These are phyloP conservation scores for Solanum rostratum DNA, from an alignment of 257 asterid species.

Conservation along the genomic window DNA sequence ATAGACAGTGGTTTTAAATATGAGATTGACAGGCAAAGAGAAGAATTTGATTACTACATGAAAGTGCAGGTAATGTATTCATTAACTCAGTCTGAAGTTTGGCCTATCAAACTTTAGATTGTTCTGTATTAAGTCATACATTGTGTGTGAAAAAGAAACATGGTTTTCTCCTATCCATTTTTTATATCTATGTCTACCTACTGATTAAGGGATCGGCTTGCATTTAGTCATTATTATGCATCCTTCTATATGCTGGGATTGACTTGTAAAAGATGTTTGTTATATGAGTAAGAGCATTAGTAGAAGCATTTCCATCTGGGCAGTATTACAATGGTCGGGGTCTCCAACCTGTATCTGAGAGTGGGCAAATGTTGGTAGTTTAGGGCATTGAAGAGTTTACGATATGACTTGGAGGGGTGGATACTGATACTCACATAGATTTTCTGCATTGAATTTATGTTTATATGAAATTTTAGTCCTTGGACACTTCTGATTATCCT, in stretches of 20 bases:
- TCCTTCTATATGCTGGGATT: background rate
- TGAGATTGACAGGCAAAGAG: conserved; percentile 49
- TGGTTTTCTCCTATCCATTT: background rate
- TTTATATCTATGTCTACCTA: background rate
- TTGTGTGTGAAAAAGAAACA: background rate
- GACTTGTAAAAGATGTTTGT: background rate
- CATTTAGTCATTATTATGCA: background rate
- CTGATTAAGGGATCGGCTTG: background rate
- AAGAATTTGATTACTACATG: conserved; percentile 37
- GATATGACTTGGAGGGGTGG: background rate
- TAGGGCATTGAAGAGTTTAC: background rate
- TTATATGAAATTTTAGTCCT: background rate
- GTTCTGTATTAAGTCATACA: background rate
- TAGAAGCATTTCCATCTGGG: background rate
- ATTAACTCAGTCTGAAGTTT: background rate
- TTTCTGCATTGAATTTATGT: background rate
- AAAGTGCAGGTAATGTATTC: conserved; percentile 48
- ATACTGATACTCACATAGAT: background rate
- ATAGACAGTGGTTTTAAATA: conserved; percentile 25
- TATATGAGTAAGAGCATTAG: background rate
- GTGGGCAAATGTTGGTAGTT: background rate
- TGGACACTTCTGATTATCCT: background rate
- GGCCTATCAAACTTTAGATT: background rate
- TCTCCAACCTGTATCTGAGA: background rate
- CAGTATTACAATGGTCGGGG: background rate